A percentile compares a stretch with the other conserved stretches of the same genome.
These are phyloP conservation scores for Pascua sp. DNA, from an alignment of 1,284 basidiomycete genomes.

Conservation along the genomic window DNA sequence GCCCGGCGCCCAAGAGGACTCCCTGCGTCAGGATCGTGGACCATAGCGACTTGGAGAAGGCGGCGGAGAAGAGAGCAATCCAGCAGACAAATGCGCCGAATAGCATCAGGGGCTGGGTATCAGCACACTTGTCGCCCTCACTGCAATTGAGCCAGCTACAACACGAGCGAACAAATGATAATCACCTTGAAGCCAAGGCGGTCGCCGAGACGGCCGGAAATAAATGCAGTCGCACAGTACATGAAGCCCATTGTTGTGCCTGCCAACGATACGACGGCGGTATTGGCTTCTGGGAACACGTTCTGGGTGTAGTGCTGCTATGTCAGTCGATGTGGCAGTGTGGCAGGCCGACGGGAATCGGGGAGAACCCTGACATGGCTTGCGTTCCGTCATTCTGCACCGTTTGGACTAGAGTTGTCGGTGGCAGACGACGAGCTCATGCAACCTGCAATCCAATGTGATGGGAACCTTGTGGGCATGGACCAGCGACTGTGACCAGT, in stretches of 20 bases:
- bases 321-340: too few species aligned
- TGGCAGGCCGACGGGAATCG: too few species aligned
- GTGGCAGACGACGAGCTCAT: too few species aligned
- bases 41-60: constrained; percentile 9
- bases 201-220: constrained; percentile 15
- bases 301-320: constrained; percentile 27
- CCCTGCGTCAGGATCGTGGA: constrained; percentile 21
- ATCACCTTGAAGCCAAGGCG: constrained; percentile 24
- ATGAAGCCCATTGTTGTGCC: constrained; percentile 12
- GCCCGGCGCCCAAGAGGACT: constrained; percentile 28
- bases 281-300: constrained; percentile 15
- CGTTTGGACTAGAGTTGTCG: too few species aligned
- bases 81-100: constrained; percentile 23
- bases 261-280: constrained; percentile 21
- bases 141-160: too few species aligned
- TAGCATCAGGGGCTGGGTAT: constrained; percentile 18
- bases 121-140: too few species aligned
- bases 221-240: constrained; percentile 5
- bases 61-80: constrained; percentile 20
- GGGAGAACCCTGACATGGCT: too few species aligned
- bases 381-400: too few species aligned
- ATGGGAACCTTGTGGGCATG: too few species aligned
- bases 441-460: too few species aligned
- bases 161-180: constrained; percentile 23
- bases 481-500: too few species aligned